phyloP scores from a whole-genome alignment of 2,329 filamentous ascomycete genomes.

The Alternaria sp. region DNA sequence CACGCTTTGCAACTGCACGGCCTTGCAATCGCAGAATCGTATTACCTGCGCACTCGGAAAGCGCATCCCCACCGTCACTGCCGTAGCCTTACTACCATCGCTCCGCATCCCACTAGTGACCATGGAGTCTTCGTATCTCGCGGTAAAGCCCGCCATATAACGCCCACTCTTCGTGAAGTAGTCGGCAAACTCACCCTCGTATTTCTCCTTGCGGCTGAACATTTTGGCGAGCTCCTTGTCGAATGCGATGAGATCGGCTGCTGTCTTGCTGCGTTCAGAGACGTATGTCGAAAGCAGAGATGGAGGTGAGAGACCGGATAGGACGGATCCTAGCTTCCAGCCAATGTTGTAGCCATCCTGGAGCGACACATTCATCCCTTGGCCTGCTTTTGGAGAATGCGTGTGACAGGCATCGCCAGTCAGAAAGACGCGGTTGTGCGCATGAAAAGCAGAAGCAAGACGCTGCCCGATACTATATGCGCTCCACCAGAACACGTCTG shows the following conservation, averaged over 20 bases:
- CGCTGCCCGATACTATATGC: conserved; percentile 76
- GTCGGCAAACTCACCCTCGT: conserved; percentile 61
- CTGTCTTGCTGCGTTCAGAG: conserved; percentile 60
- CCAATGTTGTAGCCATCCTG: conserved; percentile 68
- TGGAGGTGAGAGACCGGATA: conserved; percentile 61
- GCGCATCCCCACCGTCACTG: conserved; percentile 57
- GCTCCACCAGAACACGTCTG: conserved; percentile 73
- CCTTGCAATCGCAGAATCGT: conserved; percentile 66
- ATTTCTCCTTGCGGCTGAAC: conserved; percentile 59
- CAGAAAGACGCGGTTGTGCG: conserved; percentile 71
- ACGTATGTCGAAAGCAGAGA: conserved; percentile 68
- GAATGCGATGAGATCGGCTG: conserved; percentile 66
- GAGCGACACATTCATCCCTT: conserved; percentile 69
- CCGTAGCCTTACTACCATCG: conserved; percentile 50
- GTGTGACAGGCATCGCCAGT: conserved; percentile 74
- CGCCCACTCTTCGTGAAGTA: conserved; percentile 66
- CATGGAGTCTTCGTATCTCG: conserved; percentile 61
- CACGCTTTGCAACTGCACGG: conserved; percentile 60
- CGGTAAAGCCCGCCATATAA: conserved; percentile 68
- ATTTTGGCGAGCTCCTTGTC: conserved; percentile 63
- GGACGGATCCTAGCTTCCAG: conserved; percentile 61
- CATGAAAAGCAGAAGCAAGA: conserved; percentile 73
- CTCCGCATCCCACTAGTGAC: conserved; percentile 52
- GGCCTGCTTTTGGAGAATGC: conserved; percentile 75
- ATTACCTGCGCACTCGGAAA: conserved; percentile 66